phyloP scores from a whole-genome alignment of 179 eudicot species.

The Camellia oleifera region DNA sequence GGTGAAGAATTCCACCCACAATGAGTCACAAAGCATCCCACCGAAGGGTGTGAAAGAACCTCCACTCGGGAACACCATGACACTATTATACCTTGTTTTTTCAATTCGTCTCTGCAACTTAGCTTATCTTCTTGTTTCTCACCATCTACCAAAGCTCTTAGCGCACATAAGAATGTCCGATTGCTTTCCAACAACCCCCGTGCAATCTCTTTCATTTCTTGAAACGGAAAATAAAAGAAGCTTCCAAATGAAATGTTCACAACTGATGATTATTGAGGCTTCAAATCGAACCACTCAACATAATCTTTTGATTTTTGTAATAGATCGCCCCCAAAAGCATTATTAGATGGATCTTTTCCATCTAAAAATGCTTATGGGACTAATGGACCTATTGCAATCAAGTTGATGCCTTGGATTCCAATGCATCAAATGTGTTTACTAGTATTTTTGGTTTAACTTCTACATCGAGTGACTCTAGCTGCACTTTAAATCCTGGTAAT shows the following conservation, averaged over 20 bases:
- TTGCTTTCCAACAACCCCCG: not conserved
- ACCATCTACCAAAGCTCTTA: not conserved
- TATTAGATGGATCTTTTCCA: constrained; percentile 4
- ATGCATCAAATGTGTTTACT: constrained; percentile 48
- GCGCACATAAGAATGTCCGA: constrained; percentile 3
- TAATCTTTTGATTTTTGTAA: not conserved
- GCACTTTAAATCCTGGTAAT: constrained; percentile 29
- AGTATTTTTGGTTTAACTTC: constrained; percentile 37
- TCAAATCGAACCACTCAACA: constrained; percentile 6
- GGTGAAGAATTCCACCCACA: constrained; percentile 49
- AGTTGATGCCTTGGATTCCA: constrained; percentile 33
- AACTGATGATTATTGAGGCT: not conserved
- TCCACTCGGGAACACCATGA: constrained; percentile 43
- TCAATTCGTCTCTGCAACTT: constrained; percentile 17
- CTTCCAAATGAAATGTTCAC: constrained; percentile 3
- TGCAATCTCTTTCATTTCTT: constrained; percentile 11
- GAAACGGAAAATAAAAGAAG: not conserved
- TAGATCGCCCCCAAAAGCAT: constrained; percentile 5
- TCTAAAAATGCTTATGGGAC: constrained; percentile 3
- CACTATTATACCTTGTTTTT: constrained; percentile 29
- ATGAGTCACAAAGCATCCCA: constrained; percentile 38
- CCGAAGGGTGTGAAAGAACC: constrained; percentile 32
- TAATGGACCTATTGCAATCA: constrained; percentile 6
- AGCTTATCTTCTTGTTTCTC: not conserved
- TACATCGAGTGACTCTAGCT: constrained; percentile 30